Evolutionary conservation across 495 filamentous ascomycete species (phyloP).

Genomic region (Trichoderma orchidacearum): DNA sequence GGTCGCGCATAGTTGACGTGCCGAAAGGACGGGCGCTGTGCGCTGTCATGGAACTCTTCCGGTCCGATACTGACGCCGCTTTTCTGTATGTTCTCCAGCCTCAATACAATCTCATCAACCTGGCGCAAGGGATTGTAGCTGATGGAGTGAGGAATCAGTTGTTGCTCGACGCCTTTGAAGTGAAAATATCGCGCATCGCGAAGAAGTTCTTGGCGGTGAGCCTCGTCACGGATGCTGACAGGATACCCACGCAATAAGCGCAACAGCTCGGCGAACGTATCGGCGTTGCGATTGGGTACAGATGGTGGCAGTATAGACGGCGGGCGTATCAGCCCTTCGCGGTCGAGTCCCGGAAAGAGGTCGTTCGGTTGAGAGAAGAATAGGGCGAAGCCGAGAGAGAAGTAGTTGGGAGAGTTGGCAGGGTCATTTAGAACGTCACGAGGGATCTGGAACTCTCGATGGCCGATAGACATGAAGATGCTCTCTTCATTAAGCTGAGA

Average conservation of each 20-base stretch:
- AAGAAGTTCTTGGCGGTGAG: conserved; percentile 66
- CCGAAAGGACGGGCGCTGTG: conserved; percentile 14
- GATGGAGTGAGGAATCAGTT: conserved; percentile 65
- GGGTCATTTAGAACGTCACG: conserved; percentile 74
- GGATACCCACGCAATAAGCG: conserved; percentile 83
- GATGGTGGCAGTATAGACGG: conserved; percentile 73
- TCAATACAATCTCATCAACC: conserved; percentile 64
- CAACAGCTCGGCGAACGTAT: conserved; percentile 71
- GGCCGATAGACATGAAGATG: conserved; percentile 83
- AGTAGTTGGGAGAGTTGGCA: conserved; percentile 90
- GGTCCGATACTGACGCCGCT: conserved; percentile 62
- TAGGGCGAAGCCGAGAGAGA: conserved; percentile 79
- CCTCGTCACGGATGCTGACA: conserved; percentile 58
- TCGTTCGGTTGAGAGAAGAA: conserved; percentile 73
- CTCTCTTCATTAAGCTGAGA: conserved; percentile 89
- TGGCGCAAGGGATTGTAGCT: conserved; percentile 56
- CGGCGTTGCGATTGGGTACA: conserved; percentile 66
- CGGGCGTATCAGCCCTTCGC: conserved; percentile 71
- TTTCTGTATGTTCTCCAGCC: conserved; percentile 74
- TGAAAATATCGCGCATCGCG: conserved; percentile 88
- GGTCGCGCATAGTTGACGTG: conserved; percentile 74
- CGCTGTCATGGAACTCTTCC: conserved; percentile 8
- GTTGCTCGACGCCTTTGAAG: conserved; percentile 82
- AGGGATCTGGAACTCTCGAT: conserved; percentile 75
- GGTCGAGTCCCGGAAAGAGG: conserved; percentile 75